These are phyloP conservation scores for Pyricularia sp. DNA, from an alignment of 2,329 filamentous ascomycete species.

Conservation along the genomic window DNA sequence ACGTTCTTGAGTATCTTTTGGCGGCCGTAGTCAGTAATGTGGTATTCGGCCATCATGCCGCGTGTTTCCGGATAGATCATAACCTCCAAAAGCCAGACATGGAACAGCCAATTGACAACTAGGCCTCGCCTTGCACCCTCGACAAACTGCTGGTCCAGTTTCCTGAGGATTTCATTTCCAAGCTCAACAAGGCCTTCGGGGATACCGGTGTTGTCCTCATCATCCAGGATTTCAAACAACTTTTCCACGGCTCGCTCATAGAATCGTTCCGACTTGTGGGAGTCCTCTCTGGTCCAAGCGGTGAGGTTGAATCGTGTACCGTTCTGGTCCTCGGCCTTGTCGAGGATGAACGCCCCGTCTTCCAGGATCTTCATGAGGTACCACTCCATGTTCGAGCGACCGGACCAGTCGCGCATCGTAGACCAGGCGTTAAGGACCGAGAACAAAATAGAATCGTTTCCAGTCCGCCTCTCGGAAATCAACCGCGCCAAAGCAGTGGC, in stretches of 20 bases:
- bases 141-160: slow-evolving; percentile 62
- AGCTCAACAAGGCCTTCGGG: slow-evolving; percentile 79
- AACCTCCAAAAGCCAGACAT: slow-evolving; percentile 73
- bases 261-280: slow-evolving; percentile 77
- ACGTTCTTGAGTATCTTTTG: slow-evolving; percentile 75
- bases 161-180: slow-evolving; percentile 71
- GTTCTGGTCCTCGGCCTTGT: slow-evolving; percentile 72
- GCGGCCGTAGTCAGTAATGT: slow-evolving; percentile 83
- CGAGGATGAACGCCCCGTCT: slow-evolving; percentile 82
- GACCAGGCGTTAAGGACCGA: slow-evolving; percentile 84
- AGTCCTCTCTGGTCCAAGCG: slow-evolving; percentile 67
- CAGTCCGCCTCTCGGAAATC: slow-evolving; percentile 67
- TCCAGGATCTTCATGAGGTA: slow-evolving; percentile 93
- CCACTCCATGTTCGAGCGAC: slow-evolving; percentile 81
- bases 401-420: slow-evolving; percentile 79
- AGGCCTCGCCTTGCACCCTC: slow-evolving; percentile 74
- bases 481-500: slow-evolving; percentile 77
- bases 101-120: slow-evolving; percentile 86
- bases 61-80: slow-evolving; percentile 82
- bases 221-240: slow-evolving; percentile 79
- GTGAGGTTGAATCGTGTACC: slow-evolving; percentile 62
- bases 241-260: slow-evolving; percentile 73
- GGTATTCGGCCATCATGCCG: slow-evolving; percentile 75
- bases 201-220: slow-evolving; percentile 75
- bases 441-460: slow-evolving; percentile 71